Conservation (phyloP, 2,329 filamentous ascomycete genomes). For the Leptographium flavum region DNA sequence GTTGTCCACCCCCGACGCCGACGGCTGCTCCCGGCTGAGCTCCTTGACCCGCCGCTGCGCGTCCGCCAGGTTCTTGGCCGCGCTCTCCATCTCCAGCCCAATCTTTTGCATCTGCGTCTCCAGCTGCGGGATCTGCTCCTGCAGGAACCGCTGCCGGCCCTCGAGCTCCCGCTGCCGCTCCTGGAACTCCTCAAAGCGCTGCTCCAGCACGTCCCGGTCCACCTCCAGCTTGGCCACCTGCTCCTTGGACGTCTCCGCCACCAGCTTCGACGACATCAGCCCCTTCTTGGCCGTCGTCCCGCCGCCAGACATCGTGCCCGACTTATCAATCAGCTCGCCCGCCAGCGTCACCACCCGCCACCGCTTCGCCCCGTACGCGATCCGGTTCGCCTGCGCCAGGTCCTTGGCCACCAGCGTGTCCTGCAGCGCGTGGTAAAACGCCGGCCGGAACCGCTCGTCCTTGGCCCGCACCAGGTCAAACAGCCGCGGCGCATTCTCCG, state of each 20-base stretch:
- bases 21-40: constrained; percentile 63
- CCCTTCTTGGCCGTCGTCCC: constrained; percentile 82
- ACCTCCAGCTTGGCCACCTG: constrained; percentile 76
- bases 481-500: constrained; percentile 79
- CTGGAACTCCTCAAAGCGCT: constrained; percentile 71
- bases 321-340: constrained; percentile 93
- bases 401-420: constrained; percentile 90
- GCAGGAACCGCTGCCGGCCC: constrained; percentile 53
- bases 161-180: constrained; percentile 74
- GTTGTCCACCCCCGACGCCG: constrained; percentile 54
- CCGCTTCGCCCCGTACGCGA: constrained; percentile 82
- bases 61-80: constrained; percentile 71
- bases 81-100: constrained; percentile 74
- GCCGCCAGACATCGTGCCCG: constrained; percentile 97
- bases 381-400: constrained; percentile 89
- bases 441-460: constrained; percentile 71
- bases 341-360: constrained; percentile 96
- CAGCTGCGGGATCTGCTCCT: constrained; percentile 65
- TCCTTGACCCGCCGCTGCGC: constrained; percentile 76
- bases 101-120: constrained; percentile 91
- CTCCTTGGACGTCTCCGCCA: constrained; percentile 75
- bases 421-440: constrained; percentile 90
- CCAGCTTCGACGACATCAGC: constrained; percentile 91
- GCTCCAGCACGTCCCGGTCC: constrained; percentile 74
- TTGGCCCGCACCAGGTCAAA: constrained; percentile 89